Evolutionary conservation across 2,329 filamentous ascomycete genomes (phyloP), one percentile per base, ranked within the genome.

Genomic region (Pleomassaria siparia): DNA sequence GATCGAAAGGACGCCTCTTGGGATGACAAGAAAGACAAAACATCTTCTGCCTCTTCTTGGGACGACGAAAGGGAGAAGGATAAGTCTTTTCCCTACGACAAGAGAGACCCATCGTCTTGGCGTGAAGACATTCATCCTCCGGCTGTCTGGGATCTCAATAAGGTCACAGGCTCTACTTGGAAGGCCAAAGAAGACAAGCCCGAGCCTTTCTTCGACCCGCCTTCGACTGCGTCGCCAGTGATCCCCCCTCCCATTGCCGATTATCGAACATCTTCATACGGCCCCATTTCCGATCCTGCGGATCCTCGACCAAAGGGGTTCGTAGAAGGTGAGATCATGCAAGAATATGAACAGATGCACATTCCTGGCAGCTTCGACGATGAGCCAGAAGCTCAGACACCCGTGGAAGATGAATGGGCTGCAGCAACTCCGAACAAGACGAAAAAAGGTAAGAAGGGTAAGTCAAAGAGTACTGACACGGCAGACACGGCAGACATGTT

Each of bases 311-410:
- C 55, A 44, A 57, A 47, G 21, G 70, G 67, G 15, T 72, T 72
- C 51, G 64, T 75, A 13, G 67, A 67, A 50, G 57, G 55, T 46
- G 56, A 69, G 54, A 39, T 58, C 51, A 53, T 58, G 44, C 73
- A 75, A 15, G 84, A 85, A 3, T 80, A 83, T 3, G 84, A 85
- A 58, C 80, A 80, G 12, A 62, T 76, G 35, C 77, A 81, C 47
- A 81, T 86, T 67, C 84, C 86, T 20, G 86, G 86, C 16, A 73
- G 79, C 9, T 91, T 87, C 51, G 66, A 75, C 33, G 73, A 75
- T 6, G 51, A 66, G 35, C 72, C 51, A 16, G 32, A 35, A 7
- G 16, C 35, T 44, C 2, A 11, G 40, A 45, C 15, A 51, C 25
- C 50, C 7, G 30, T 33, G 20, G 46, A 36, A 13, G 51, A 56